Conservation (phyloP, 495 filamentous ascomycete species). For the Talaromyces liani region DNA sequence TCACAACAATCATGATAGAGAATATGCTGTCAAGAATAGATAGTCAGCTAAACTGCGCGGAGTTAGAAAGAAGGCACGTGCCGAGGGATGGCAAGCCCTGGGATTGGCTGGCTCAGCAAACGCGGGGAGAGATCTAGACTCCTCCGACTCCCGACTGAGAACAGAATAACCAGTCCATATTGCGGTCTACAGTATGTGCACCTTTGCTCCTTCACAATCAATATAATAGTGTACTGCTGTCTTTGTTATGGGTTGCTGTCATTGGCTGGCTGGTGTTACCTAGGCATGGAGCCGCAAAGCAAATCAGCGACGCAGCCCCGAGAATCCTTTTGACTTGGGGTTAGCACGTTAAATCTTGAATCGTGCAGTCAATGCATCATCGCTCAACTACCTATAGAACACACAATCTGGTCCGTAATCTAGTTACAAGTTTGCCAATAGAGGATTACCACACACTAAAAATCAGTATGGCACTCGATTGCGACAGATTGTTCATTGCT, state of each 20-base stretch:
- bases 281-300: background rate
- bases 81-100: background rate
- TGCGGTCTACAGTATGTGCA: background rate
- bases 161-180: background rate
- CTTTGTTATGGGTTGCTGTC: background rate
- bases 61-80: background rate
- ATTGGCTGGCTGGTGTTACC: background rate
- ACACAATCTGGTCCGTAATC: too few species aligned
- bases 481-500: background rate
- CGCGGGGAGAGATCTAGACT: constrained; percentile 2
- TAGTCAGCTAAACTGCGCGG: too few species aligned
- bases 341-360: background rate
- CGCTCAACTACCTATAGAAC: too few species aligned
- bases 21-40: background rate
- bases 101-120: background rate
- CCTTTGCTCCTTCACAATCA: background rate
- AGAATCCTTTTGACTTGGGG: background rate
- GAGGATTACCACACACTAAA: too few species aligned
- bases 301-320: background rate
- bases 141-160: background rate
- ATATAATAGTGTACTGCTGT: background rate
- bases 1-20: background rate
- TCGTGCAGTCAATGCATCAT: too few species aligned
- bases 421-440: too few species aligned
- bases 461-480: too few species aligned